Base-by-base conservation (phyloP, 257 asterid species). In the Penstemon eatonii region DNA sequence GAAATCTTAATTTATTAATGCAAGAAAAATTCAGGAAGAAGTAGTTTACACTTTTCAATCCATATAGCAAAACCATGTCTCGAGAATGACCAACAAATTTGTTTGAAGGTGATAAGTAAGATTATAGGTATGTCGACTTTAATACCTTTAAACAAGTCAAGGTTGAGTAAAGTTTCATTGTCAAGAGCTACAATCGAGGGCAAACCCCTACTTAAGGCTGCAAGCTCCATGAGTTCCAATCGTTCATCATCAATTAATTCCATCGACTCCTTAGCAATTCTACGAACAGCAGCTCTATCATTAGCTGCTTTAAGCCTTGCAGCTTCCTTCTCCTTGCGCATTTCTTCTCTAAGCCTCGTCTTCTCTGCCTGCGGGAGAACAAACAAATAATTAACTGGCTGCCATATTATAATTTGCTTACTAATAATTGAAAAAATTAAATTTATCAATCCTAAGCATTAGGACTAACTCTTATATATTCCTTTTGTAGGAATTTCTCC, bases 271-370 rank as follows among this genome's bases (percentile, higher is more conserved):
- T 92, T 92, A 3, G 96, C 98, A 65, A 87, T 76, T 78, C 86
- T 81, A 51, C 98, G 96, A 63, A 97, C 96, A 49, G 85, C 81
- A 41, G 96, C 96, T 78, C 95, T 87, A 68, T 80, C 78, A 60
- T 79, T 86, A 76, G 96, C 98, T 73, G 96, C 91, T 87, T 80
- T 87, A 57, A 86, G 88, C 79, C 87, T 85, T n/a, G 91, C 91
- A 64, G 91, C 95, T 82, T 89, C 98, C 79, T 80, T 89, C 82
- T 87, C 96, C 73, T 74, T 84, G 55, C 95, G 91, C 85, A 80
- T 77, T 82, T 89, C 98, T 78, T 87, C 96, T 83, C 79, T 92
- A 73, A 79, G 83, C 77, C 81, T 92, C 88, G 79, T 77, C 80
- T 80, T 92, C 81, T 89, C 98, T 15, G 84, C 96, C 98, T 92